Evolutionary conservation across 2,329 filamentous ascomycete species (phyloP).

Genomic region (Tolypocladium album): DNA sequence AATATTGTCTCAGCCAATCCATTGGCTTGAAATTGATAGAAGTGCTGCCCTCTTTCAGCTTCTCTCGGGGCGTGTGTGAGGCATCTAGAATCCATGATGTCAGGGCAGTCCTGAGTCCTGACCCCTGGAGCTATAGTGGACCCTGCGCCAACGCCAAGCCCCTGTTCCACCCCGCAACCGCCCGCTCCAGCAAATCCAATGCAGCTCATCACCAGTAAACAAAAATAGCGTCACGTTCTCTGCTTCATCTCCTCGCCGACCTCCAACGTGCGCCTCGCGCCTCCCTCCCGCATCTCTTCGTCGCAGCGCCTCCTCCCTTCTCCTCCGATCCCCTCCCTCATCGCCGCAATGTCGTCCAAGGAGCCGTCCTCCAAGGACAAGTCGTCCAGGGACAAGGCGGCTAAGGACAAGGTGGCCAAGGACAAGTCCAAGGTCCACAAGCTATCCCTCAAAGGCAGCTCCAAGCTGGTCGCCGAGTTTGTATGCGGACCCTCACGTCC

Average conservation of each 20-base stretch:
- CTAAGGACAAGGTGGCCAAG: conserved; percentile 28
- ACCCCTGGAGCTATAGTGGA: neutral
- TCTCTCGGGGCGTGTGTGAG: too few species aligned
- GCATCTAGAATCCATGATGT: neutral
- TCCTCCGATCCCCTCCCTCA: too few species aligned
- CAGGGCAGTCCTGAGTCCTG: too few species aligned
- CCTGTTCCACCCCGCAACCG: neutral
- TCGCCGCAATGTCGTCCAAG: conserved; percentile 18
- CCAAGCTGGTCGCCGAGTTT: conserved; percentile 90
- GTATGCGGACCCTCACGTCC: conserved; percentile 29
- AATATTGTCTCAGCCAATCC: too few species aligned
- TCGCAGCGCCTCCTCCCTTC: neutral
- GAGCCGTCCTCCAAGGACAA: conserved; percentile 46
- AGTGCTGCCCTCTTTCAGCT: too few species aligned
- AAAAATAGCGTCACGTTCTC: neutral
- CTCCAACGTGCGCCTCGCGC: neutral
- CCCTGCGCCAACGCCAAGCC: neutral
- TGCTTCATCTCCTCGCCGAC: neutral
- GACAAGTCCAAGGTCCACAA: conserved; percentile 89
- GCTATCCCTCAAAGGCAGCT: conserved; percentile 73
- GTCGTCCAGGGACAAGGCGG: conserved; percentile 30
- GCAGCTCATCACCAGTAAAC: neutral
- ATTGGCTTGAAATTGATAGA: too few species aligned
- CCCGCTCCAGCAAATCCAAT: neutral
- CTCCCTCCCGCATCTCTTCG: neutral